These are phyloP conservation scores for Pachysandra terminalis DNA, from an alignment of 164 flowering plant species.

Conservation along the genomic window DNA sequence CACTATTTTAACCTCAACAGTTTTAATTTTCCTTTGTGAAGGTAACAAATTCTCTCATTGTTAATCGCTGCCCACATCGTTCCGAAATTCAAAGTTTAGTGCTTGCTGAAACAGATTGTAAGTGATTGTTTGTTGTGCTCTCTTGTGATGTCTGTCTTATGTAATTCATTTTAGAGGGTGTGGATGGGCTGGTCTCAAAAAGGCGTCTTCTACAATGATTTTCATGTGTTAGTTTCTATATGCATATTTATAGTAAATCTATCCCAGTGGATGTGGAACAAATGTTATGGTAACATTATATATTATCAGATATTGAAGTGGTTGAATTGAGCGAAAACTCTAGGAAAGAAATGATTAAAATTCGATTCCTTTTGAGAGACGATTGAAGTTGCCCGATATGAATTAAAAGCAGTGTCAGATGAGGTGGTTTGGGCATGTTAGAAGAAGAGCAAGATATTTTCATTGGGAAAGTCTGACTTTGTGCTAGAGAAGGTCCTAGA, in stretches of 20 bases:
- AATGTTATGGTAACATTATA: no score
- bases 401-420: no score
- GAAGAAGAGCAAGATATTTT: no score
- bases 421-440: no score
- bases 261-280: neutral
- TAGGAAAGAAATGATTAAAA: no score
- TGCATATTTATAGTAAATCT: neutral
- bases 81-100: slow-evolving; percentile 78
- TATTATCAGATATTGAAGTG: no score
- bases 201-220: neutral
- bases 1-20: neutral
- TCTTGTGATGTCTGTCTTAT: neutral
- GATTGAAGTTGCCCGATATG: no score
- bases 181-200: neutral
- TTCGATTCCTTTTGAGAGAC: no score
- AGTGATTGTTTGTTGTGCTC: slow-evolving; percentile 18
- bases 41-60: slow-evolving; percentile 46
- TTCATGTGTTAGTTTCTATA: neutral
- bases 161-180: neutral
- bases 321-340: no score
- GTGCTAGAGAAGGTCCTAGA: no score
- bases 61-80: slow-evolving; percentile 81
- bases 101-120: slow-evolving; percentile 58
- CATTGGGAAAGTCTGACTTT: no score
- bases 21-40: slow-evolving; percentile 16